These are phyloP conservation scores for Climacium dendroides DNA, from an alignment of 225 moss, liverwort and hornwort species.

Conservation along the genomic window DNA sequence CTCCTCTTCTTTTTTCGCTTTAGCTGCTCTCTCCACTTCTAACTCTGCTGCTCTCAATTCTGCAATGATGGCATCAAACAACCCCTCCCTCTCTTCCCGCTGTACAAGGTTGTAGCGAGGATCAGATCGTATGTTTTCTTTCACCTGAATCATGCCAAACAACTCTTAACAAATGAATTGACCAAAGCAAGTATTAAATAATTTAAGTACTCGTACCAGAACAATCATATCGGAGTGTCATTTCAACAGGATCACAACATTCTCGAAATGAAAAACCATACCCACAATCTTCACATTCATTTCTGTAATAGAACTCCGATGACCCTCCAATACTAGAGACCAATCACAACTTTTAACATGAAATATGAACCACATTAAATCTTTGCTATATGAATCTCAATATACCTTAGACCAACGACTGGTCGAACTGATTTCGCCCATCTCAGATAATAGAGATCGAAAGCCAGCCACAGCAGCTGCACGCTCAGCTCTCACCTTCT, in stretches of 20 bases:
- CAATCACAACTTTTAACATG: not conserved
- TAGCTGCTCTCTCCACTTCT: slow-evolving; percentile 77
- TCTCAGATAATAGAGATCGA: slow-evolving; percentile 53
- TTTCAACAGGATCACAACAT: not conserved
- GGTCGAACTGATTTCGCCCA: slow-evolving; percentile 47
- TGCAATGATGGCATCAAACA: slow-evolving; percentile 60
- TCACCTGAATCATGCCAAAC: slow-evolving; percentile 29
- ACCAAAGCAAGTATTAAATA: not conserved
- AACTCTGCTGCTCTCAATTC: slow-evolving; percentile 67
- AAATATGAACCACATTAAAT: not conserved
- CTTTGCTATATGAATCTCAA: not conserved
- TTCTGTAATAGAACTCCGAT: not conserved
- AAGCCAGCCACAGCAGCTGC: slow-evolving; percentile 64
- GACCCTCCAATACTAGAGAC: not conserved
- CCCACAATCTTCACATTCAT: not conserved
- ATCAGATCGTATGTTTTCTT: slow-evolving; percentile 60
- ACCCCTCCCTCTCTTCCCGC: slow-evolving; percentile 67
- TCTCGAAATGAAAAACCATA: not conserved
- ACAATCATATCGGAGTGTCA: not conserved
- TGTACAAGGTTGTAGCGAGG: slow-evolving; percentile 54
- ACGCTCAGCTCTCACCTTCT: slow-evolving; percentile 55
- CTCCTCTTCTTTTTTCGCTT: slow-evolving; percentile 81
- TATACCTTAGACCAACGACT: slow-evolving; percentile 84
- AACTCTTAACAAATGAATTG: not conserved
- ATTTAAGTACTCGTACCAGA: not conserved